Conservation (phyloP, 306 rosid species). For the Castanospermum australe region DNA sequence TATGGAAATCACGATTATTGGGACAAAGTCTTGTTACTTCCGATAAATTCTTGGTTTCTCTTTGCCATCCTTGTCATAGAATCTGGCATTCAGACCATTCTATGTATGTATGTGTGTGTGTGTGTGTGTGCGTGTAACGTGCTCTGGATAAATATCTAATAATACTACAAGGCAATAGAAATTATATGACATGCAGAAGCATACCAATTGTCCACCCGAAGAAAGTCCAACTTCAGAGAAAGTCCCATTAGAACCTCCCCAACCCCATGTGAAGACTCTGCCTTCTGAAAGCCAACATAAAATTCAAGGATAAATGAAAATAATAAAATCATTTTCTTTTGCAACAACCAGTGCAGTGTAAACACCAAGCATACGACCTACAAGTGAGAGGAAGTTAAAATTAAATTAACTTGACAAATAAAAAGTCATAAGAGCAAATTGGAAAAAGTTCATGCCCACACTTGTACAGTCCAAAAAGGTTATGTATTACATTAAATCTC, state of each 20-base stretch:
- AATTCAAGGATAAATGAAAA: constrained; percentile 16
- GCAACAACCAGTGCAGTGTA: constrained; percentile 4
- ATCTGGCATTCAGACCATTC: background rate
- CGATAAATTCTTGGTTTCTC: background rate
- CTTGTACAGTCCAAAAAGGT: background rate
- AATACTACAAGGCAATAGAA: background rate
- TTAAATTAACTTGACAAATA: background rate
- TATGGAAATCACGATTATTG: background rate
- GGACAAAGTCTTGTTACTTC: background rate
- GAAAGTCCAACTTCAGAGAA: constrained; percentile 82
- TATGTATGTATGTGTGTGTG: no score
- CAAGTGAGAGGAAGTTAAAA: constrained; percentile 21
- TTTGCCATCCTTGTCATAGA: background rate
- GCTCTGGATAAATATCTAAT: background rate
- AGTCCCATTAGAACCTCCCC: constrained; percentile 98
- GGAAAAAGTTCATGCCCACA: background rate
- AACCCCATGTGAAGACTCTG: constrained; percentile 89
- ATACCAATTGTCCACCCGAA: constrained; percentile 94
- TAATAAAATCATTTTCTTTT: background rate
- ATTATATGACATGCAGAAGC: constrained; percentile 35
- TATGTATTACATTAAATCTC: constrained; percentile 1
- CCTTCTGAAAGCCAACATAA: constrained; percentile 55
- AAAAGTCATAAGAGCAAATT: background rate
- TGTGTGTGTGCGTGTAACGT: background rate
- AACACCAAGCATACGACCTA: constrained; percentile 27